Conservation (phyloP, 2,329 filamentous ascomycete genomes). For the Aspergillus sp. region DNA sequence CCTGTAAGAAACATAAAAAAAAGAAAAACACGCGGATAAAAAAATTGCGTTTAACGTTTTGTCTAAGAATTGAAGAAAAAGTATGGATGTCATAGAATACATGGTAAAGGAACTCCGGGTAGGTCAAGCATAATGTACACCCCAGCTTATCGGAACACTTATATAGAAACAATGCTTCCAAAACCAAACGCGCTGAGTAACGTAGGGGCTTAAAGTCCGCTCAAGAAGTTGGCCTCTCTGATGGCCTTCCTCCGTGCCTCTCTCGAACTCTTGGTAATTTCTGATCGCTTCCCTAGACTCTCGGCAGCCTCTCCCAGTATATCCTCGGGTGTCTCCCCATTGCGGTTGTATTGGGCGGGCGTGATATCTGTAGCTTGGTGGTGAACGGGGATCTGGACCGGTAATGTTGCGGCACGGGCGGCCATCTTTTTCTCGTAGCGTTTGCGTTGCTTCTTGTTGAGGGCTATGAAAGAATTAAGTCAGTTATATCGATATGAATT, state of each 20-base stretch:
- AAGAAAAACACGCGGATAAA: not conserved
- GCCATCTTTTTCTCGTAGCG: constrained; percentile 49
- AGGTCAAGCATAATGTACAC: constrained; percentile 17
- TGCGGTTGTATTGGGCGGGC: constrained; percentile 35
- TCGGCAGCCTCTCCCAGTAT: constrained; percentile 34
- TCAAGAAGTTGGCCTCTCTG: constrained; percentile 49
- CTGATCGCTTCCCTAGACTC: constrained; percentile 37
- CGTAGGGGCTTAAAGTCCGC: constrained; percentile 39
- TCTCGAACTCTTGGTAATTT: constrained; percentile 47
- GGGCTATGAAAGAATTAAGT: constrained; percentile 26
- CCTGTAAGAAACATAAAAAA: not conserved
- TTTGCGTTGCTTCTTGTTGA: constrained; percentile 50
- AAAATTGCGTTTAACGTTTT: constrained; percentile 12
- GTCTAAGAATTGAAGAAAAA: constrained; percentile 22
- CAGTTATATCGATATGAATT: constrained; percentile 10
- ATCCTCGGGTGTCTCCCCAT: constrained; percentile 21
- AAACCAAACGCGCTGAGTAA: not conserved
- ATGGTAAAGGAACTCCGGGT: constrained; percentile 19
- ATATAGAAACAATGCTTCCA: constrained; percentile 6
- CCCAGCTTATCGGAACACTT: constrained; percentile 3
- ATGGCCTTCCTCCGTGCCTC: constrained; percentile 47
- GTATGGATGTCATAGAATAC: constrained; percentile 33
- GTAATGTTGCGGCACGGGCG: constrained; percentile 37
- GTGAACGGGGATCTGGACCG: constrained; percentile 44
- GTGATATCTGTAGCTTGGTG: constrained; percentile 48